A percentile compares a stretch with the other conserved stretches of the same genome.
Evolutionary conservation across 2,329 filamentous ascomycete genomes (phyloP).

Genomic region (Cytospora schulzeri): DNA sequence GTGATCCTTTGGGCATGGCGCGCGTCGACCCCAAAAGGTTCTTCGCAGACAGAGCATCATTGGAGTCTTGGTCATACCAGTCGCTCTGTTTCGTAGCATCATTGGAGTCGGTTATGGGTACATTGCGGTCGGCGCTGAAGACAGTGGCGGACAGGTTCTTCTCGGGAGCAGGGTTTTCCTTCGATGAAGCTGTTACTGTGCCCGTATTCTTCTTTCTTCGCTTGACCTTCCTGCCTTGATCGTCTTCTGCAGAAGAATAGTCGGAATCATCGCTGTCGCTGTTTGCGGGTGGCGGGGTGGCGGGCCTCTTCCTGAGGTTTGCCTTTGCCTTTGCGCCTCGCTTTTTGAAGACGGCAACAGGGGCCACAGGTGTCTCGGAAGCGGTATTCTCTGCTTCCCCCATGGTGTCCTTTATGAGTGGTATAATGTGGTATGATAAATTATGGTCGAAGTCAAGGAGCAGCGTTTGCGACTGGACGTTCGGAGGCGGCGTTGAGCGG

Average conservation of each 20-base stretch:
- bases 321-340: slow-evolving; percentile 74
- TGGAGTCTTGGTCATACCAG: slow-evolving; percentile 80
- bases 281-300: slow-evolving; percentile 70
- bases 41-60: slow-evolving; percentile 49
- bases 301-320: slow-evolving; percentile 78
- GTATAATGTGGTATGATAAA: not conserved
- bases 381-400: not conserved
- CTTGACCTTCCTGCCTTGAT: slow-evolving; percentile 77
- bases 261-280: slow-evolving; percentile 51
- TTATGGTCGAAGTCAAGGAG: not conserved
- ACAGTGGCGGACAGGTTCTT: slow-evolving; percentile 42
- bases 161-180: slow-evolving; percentile 42
- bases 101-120: slow-evolving; percentile 68
- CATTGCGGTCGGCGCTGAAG: slow-evolving; percentile 62
- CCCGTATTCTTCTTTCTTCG: slow-evolving; percentile 70
- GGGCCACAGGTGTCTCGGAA: slow-evolving; percentile 40
- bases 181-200: slow-evolving; percentile 66
- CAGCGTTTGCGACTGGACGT: not conserved
- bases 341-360: slow-evolving; percentile 81
- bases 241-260: slow-evolving; percentile 75
- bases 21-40: slow-evolving; percentile 63
- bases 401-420: not conserved
- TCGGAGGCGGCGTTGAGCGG: not conserved
- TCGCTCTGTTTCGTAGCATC: slow-evolving; percentile 89
- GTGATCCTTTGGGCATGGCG: slow-evolving; percentile 37